Percentiles rank a stretch among this genome's conserved stretches.
These are phyloP conservation scores for Manihot esculenta DNA, from an alignment of 441 rosid species.

Conservation along the genomic window DNA sequence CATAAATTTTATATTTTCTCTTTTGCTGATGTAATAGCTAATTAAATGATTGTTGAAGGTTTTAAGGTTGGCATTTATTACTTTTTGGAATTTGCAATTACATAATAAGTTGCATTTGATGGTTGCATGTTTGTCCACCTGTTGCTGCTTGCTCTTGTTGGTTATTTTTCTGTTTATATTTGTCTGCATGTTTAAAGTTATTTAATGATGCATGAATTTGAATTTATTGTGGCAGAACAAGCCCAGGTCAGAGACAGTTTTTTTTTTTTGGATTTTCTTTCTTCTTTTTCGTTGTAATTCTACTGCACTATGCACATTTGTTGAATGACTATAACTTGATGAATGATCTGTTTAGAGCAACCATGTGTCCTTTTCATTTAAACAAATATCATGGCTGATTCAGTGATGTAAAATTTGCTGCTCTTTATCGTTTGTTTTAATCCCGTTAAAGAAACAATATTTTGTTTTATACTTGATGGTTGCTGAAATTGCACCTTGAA, in stretches of 20 bases:
- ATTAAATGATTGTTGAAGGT: background rate
- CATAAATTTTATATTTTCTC: too few species aligned
- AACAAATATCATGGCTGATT: background rate
- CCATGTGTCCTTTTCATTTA: conserved; percentile 10
- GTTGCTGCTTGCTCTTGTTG: conserved; percentile 24
- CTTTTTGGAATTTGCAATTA: background rate
- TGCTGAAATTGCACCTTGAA: too few species aligned
- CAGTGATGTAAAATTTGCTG: background rate
- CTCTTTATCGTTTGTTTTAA: background rate
- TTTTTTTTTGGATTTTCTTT: background rate
- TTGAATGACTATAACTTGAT: too few species aligned
- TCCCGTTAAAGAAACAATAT: background rate
- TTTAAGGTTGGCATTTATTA: background rate
- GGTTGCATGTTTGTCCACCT: conserved; percentile 35
- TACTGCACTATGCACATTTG: too few species aligned
- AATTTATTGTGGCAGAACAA: conserved; percentile 6
- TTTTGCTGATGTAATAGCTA: too few species aligned
- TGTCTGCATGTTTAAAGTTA: conserved; percentile 26
- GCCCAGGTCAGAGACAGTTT: background rate
- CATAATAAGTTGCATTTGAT: conserved; percentile 5
- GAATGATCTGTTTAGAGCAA: background rate
- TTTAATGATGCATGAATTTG: conserved; percentile 20
- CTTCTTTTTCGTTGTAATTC: background rate
- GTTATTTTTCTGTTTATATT: background rate
- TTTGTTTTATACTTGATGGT: too few species aligned